phyloP scores from a whole-genome alignment of 108 stramenopile genomes.

The Licmophora abbreviata region DNA sequence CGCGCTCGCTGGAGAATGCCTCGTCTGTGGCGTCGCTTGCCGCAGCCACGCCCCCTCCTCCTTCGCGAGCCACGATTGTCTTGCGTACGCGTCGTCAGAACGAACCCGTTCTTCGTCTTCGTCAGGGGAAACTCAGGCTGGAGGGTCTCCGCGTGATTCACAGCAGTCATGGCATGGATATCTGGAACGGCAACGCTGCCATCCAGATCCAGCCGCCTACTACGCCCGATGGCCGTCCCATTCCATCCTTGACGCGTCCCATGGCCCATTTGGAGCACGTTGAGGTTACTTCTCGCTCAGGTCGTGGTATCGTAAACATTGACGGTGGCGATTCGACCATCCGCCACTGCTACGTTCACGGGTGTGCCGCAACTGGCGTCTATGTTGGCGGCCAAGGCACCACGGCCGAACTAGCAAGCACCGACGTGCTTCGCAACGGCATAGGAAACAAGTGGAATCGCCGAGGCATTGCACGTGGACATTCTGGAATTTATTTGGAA shows the following conservation, averaged over 20 bases:
- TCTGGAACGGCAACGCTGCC: slow-evolving; percentile 83
- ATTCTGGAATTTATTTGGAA: slow-evolving; percentile 76
- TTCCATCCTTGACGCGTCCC: slow-evolving; percentile 26
- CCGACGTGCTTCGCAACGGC: slow-evolving; percentile 68
- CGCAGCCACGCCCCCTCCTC: background rate
- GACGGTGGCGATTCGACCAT: slow-evolving; percentile 55
- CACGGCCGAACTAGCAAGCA: slow-evolving; percentile 26
- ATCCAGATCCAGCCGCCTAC: slow-evolving; percentile 66
- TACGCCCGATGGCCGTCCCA: slow-evolving; percentile 21
- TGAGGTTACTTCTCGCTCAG: slow-evolving; percentile 48
- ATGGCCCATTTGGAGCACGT: slow-evolving; percentile 38
- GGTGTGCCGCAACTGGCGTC: slow-evolving; percentile 77
- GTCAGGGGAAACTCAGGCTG: slow-evolving; percentile 39
- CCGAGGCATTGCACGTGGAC: slow-evolving; percentile 65
- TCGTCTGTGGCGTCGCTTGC: too few relatives aligned
- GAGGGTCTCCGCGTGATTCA: slow-evolving; percentile 49
- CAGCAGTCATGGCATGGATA: slow-evolving; percentile 46
- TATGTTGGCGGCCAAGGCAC: slow-evolving; percentile 70
- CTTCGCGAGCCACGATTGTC: slow-evolving; percentile 40
- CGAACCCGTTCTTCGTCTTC: slow-evolving; percentile 55
- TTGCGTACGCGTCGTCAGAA: slow-evolving; percentile 40
- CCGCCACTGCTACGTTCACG: slow-evolving; percentile 48
- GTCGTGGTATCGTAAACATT: slow-evolving; percentile 68
- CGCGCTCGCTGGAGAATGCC: too few relatives aligned
- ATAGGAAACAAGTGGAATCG: slow-evolving; percentile 43